Evolutionary conservation across 192 early-diverging fungal species (phyloP), one percentile per base, ranked within the genome.

Genomic region (Chytriomyces sp.): DNA sequence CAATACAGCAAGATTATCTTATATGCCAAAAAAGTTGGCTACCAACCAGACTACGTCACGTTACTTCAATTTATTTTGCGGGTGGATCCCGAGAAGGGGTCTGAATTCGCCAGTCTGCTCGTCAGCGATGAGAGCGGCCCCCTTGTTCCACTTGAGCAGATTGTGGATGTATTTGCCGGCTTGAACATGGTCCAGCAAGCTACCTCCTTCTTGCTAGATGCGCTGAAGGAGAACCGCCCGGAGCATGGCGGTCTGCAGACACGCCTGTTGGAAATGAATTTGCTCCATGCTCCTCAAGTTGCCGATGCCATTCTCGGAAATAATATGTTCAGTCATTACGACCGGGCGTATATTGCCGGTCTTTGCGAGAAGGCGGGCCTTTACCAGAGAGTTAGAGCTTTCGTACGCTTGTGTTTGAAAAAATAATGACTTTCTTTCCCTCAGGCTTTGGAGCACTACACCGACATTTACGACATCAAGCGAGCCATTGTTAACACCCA

Each of bases 341-440:
- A 99, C 77, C 89, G 92, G 14, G 85, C 91, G 8, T 90, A 93
- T 60, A 91, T 99, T 75, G 97, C 93, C 14, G 78, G 84, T 53
- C 88, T 99, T 64, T 98, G 95, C 75, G 97, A 99, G 80, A 99
- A 98, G 88, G 96, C 97, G 37, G 96, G 96, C 17, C 82, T 99
- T 34, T 96, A 91, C 78, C 97, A 99, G 82, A 84, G 95, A 28
- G 91, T 85, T 56, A 33, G 80, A 70, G 22, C n/a, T 68, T 40
- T 34, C 57, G 38, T 5, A 10, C 32, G 37, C 17, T 57, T 49
- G 5, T 63, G 5, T 17, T 63, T 26, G 32, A 8, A 32, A 26
- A 39, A 37, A 25, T 0, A 26, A 30, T 31, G 14, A 53, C 34
- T 64, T 38, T 0, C 41, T 55, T 22, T 39, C 41, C 8, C 25